Evolutionary conservation across 2,329 filamentous ascomycete genomes (phyloP).

Genomic region (Pezicula neosporulosa): DNA sequence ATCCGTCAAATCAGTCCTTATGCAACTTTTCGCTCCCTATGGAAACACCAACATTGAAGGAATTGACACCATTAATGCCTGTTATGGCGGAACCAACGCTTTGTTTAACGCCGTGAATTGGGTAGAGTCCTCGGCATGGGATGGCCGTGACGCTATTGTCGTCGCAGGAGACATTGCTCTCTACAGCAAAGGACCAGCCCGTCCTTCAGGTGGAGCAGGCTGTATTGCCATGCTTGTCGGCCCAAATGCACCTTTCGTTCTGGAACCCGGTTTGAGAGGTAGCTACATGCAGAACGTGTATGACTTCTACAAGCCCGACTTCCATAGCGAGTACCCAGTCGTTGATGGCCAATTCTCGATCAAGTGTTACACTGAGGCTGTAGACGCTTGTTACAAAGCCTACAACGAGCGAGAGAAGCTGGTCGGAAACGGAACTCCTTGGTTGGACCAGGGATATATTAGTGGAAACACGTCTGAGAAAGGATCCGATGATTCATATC

Average conservation of each 20-base stretch:
- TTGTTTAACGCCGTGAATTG: conserved; percentile 82
- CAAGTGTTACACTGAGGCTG: conserved; percentile 76
- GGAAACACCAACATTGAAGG: conserved; percentile 83
- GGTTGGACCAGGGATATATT: too few relatives aligned
- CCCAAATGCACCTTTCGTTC: conserved; percentile 71
- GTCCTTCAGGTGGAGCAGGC: conserved; percentile 77
- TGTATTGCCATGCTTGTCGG: conserved; percentile 77
- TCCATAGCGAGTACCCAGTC: conserved; percentile 82
- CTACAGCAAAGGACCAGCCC: conserved; percentile 79
- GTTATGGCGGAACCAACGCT: conserved; percentile 83
- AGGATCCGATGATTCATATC: too few relatives aligned
- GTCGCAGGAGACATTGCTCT: conserved; percentile 81
- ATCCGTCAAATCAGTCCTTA: conserved; percentile 83
- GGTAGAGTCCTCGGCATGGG: conserved; percentile 84
- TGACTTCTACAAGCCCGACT: conserved; percentile 88
- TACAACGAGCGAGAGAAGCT: conserved; percentile 67
- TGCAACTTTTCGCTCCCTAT: conserved; percentile 69
- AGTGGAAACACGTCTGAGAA: too few relatives aligned
- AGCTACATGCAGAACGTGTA: conserved; percentile 82
- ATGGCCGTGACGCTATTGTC: conserved; percentile 77
- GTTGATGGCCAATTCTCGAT: conserved; percentile 82
- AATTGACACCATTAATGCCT: conserved; percentile 79
- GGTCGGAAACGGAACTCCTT: too few relatives aligned
- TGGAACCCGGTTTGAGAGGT: conserved; percentile 76
- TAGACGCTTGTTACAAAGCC: conserved; percentile 77